Evolutionary conservation across 225 moss, liverwort and hornwort genomes (phyloP).

Genomic region (Polytrichum formosum): DNA sequence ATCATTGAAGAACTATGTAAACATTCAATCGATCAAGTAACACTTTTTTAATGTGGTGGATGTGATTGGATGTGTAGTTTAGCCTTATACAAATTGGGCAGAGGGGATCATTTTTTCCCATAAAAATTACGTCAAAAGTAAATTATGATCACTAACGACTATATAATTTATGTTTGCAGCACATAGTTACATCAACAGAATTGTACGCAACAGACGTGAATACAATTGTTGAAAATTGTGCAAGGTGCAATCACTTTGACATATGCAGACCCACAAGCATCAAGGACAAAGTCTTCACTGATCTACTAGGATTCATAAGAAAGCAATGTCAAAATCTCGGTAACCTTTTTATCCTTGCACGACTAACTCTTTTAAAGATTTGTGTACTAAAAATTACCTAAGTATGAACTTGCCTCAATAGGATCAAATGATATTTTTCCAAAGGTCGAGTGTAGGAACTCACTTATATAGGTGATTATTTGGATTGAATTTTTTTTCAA

Average conservation of each 20-base stretch:
- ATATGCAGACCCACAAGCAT: conserved; percentile 25
- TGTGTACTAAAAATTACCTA: neutral
- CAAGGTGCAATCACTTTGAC: conserved; percentile 29
- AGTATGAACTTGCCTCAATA: neutral
- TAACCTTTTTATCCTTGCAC: neutral
- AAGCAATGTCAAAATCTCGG: conserved; percentile 36
- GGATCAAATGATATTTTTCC: neutral
- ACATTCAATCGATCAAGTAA: too few species aligned
- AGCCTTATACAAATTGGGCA: too few species aligned
- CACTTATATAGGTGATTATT: neutral
- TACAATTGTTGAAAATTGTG: conserved; percentile 22
- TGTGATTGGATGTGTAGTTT: too few species aligned
- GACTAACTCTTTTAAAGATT: neutral
- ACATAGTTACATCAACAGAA: conserved; percentile 19
- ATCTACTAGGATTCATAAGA: conserved; percentile 28
- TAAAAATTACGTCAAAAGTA: too few species aligned
- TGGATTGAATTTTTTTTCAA: too few species aligned
- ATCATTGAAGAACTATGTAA: too few species aligned
- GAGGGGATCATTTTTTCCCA: too few species aligned
- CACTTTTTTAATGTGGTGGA: too few species aligned
- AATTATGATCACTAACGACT: too few species aligned
- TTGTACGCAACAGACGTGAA: conserved; percentile 31
- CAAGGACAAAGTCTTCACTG: conserved; percentile 18
- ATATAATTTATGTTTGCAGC: conserved; percentile 14
- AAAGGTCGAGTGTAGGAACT: neutral